Percentiles rank a stretch among this genome's conserved stretches.
Conservation (phyloP, 495 filamentous ascomycete genomes). For the Penicillium ucsense region DNA sequence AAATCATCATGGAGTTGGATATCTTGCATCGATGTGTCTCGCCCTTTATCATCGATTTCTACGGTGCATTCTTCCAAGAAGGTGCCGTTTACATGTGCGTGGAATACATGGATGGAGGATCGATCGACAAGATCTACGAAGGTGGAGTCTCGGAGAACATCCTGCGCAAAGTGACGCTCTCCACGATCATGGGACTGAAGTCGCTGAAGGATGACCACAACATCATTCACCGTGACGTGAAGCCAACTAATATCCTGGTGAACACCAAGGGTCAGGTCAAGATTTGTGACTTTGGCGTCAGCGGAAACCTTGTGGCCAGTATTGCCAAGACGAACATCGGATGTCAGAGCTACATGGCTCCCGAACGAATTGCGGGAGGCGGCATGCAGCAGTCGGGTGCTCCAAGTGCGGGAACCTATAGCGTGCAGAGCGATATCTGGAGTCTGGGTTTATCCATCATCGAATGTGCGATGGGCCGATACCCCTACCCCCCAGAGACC, state of each 20-base stretch:
- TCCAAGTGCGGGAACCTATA: constrained; percentile 75
- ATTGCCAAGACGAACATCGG: constrained; percentile 99
- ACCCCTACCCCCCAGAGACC: constrained; percentile 96
- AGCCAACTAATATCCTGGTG: constrained; percentile 93
- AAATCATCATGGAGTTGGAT: constrained; percentile 97
- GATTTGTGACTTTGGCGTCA: constrained; percentile 98
- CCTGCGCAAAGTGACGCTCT: constrained; percentile 83
- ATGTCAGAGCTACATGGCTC: constrained; percentile 99
- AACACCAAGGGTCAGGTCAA: constrained; percentile 89
- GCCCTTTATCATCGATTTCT: constrained; percentile 97
- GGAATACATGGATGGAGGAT: constrained; percentile 99
- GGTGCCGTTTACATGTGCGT: constrained; percentile 99
- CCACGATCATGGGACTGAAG: constrained; percentile 85
- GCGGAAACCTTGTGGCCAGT: constrained; percentile 90
- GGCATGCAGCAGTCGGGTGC: constrained; percentile 69
- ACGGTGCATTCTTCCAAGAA: constrained; percentile 98
- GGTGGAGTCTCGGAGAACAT: constrained; percentile 85
- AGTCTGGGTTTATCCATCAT: constrained; percentile 90
- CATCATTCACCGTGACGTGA: constrained; percentile 98
- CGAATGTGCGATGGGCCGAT: constrained; percentile 90
- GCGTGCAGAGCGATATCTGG: constrained; percentile 98
- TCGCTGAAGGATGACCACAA: constrained; percentile 95
- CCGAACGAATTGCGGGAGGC: constrained; percentile 84
- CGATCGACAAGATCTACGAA: constrained; percentile 93
- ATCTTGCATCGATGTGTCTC: constrained; percentile 92